A percentile compares a stretch with the other conserved stretches of the same genome.
phyloP scores from a whole-genome alignment of 306 rosid genomes.

The Citrullus colocynthis region DNA sequence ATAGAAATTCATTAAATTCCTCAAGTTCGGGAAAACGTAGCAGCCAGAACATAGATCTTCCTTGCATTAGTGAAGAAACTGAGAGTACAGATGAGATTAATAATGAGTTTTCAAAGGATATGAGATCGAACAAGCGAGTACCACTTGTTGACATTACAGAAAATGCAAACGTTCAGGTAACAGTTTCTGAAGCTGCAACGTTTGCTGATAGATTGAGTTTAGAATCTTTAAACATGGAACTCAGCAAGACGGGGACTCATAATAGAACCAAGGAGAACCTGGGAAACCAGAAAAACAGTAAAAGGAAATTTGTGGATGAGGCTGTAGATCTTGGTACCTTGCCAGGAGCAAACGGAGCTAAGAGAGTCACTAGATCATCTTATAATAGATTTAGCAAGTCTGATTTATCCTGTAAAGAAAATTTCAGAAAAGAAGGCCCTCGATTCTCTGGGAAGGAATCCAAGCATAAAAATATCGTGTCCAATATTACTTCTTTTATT shows the following conservation, averaged over 20 bases:
- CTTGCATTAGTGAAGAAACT: constrained; percentile 75
- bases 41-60: constrained; percentile 65
- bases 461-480: constrained; percentile 45
- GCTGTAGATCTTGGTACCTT: constrained; percentile 37
- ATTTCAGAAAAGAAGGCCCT: constrained; percentile 31
- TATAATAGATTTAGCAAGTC: constrained; percentile 32
- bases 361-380: constrained; percentile 35
- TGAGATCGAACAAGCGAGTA: constrained; percentile 27
- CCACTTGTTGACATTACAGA: constrained; percentile 49
- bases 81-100: constrained; percentile 60
- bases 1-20: constrained; percentile 32
- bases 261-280: constrained; percentile 30
- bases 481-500: constrained; percentile 71
- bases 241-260: constrained; percentile 33
- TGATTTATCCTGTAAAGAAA: constrained; percentile 45
- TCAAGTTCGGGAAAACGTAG: constrained; percentile 60
- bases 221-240: constrained; percentile 40
- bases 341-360: constrained; percentile 33
- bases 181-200: constrained; percentile 35
- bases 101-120: constrained; percentile 25
- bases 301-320: constrained; percentile 29
- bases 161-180: constrained; percentile 24
- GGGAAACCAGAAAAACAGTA: constrained; percentile 26
- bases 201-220: constrained; percentile 28
- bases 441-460: constrained; percentile 31